phyloP scores from a whole-genome alignment of 495 filamentous ascomycete genomes.

The Penicillium angulare region DNA sequence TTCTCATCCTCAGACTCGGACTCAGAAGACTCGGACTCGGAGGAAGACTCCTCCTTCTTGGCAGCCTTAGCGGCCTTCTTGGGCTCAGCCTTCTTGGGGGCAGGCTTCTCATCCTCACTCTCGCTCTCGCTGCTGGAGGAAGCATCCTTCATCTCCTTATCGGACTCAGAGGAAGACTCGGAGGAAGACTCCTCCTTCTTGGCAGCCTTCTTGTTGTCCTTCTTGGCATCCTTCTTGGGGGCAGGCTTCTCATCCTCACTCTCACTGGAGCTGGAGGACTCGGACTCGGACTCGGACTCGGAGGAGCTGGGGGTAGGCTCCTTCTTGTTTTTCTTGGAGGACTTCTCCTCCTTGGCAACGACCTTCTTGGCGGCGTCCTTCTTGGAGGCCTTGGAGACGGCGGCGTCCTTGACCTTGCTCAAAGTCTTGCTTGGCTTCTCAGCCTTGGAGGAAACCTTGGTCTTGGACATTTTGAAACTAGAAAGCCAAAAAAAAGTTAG shows the following conservation, averaged over 20 bases:
- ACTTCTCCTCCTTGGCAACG: conserved; percentile 40
- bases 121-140: conserved; percentile 28
- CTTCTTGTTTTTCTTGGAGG: conserved; percentile 14
- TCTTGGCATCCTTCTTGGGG: conserved; percentile 32
- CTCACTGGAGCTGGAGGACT: conserved; percentile 36
- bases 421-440: conserved; percentile 50
- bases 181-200: conserved; percentile 34
- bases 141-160: conserved; percentile 33
- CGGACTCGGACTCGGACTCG: conserved; percentile 34
- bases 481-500: conserved; percentile 25
- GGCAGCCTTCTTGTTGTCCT: conserved; percentile 30
- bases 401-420: conserved; percentile 53
- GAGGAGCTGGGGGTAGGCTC: conserved; percentile 34
- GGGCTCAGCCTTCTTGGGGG: conserved; percentile 23
- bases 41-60: conserved; percentile 14
- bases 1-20: conserved; percentile 35
- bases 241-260: conserved; percentile 40
- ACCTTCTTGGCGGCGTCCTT: conserved; percentile 36
- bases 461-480: conserved; percentile 52
- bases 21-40: conserved; percentile 29
- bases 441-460: conserved; percentile 45
- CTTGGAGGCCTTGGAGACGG: conserved; percentile 46
- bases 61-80: conserved; percentile 9
- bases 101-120: conserved; percentile 33
- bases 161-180: conserved; percentile 37